Conservation (phyloP, 228 moss, liverwort and hornwort species). For the Sphagnum magellanicum region DNA sequence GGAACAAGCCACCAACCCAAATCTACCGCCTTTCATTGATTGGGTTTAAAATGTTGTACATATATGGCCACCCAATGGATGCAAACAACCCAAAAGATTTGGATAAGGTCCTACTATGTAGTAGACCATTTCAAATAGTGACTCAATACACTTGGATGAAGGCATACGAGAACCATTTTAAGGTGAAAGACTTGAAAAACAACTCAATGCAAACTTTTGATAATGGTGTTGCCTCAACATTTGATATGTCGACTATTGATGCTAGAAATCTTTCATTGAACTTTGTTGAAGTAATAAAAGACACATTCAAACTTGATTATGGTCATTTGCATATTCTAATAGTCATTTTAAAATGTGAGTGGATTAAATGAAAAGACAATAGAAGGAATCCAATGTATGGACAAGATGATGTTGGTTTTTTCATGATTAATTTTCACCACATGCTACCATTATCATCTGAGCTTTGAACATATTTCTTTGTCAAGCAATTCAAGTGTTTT, state of each 20-base stretch:
- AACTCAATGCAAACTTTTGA: neutral
- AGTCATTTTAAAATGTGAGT: too few species aligned
- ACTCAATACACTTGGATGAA: neutral
- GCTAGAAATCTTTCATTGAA: too few species aligned
- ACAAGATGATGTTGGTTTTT: too few species aligned
- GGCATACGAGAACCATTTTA: neutral
- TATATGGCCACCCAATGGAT: neutral
- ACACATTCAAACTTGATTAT: too few species aligned
- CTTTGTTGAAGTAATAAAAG: too few species aligned
- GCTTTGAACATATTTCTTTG: too few species aligned
- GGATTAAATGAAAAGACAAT: too few species aligned
- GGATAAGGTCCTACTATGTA: neutral
- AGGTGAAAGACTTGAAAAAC: neutral
- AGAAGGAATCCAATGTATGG: too few species aligned
- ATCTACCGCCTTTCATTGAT: neutral
- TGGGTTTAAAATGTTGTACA: neutral
- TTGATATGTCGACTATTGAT: neutral
- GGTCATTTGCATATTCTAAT: too few species aligned
- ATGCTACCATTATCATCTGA: too few species aligned
- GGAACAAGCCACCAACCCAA: neutral
- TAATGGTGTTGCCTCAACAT: neutral
- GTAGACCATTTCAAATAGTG: neutral
- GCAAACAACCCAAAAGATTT: neutral
- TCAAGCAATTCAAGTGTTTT: too few species aligned
- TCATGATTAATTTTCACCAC: too few species aligned